Conservation (phyloP, 2,329 filamentous ascomycete species). For the Arthrobotrys sinensis region DNA sequence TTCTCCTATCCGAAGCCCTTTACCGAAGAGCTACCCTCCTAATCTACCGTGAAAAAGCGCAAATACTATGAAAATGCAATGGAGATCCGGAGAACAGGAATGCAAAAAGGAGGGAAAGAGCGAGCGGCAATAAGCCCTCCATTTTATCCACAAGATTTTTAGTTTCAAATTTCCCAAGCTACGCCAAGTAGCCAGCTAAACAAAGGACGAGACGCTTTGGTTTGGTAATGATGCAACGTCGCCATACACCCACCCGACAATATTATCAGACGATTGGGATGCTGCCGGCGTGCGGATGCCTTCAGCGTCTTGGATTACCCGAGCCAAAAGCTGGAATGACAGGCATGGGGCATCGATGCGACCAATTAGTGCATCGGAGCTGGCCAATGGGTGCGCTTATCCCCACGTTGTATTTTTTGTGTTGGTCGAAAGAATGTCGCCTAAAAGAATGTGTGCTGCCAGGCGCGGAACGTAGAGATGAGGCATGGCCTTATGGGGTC, state of each 20-base stretch:
- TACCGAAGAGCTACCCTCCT: constrained; percentile 11
- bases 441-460: not conserved
- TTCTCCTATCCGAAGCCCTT: constrained; percentile 22
- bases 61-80: constrained; percentile 8
- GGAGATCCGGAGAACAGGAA: constrained; percentile 22
- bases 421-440: not conserved
- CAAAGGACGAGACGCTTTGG: constrained; percentile 1
- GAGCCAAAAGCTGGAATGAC: not conserved
- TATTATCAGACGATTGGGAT: constrained; percentile 16
- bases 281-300: not conserved
- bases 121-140: not conserved
- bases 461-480: constrained; percentile 1
- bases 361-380: not conserved
- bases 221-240: constrained; percentile 8
- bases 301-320: constrained; percentile 10
- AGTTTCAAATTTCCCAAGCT: constrained; percentile 12
- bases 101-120: constrained; percentile 7
- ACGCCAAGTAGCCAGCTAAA: constrained; percentile 24
- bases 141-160: constrained; percentile 18
- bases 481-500: not conserved
- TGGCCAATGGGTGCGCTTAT: constrained; percentile 4
- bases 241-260: not conserved
- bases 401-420: constrained; percentile 28
- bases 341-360: constrained; percentile 16
- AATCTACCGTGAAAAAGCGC: constrained; percentile 27